Evolutionary conservation across 2,329 filamentous ascomycete species (phyloP).

Genomic region (Cryphonectria nitschkei): DNA sequence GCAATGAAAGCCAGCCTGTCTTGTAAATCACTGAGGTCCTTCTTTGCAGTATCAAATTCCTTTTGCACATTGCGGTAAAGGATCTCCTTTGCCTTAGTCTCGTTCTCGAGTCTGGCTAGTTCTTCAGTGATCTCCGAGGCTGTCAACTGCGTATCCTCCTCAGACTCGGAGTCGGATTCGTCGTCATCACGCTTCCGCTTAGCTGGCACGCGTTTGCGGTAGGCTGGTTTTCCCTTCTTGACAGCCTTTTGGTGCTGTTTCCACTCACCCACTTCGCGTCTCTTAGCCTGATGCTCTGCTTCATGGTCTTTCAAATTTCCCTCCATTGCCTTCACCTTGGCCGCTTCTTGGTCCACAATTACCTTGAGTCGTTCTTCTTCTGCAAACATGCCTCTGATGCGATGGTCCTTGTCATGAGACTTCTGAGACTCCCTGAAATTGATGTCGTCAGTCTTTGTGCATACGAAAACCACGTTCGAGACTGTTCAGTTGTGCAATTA

Average conservation of each 20-base stretch:
- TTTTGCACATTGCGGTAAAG: background rate
- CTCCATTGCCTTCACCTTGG: background rate
- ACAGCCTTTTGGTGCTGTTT: background rate
- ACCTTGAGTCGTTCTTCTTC: slow-evolving; percentile 1
- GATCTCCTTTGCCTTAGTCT: background rate
- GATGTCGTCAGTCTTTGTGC: slow-evolving; percentile 67
- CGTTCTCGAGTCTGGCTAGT: background rate
- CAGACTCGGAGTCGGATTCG: background rate
- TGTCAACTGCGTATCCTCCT: background rate
- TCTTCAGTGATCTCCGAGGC: background rate
- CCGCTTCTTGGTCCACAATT: background rate
- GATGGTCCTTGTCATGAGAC: slow-evolving; percentile 15
- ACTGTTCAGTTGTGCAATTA: background rate
- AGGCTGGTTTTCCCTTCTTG: background rate
- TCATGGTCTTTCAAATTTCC: background rate
- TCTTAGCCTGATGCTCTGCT: background rate
- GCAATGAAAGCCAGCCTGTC: background rate
- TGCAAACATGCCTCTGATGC: background rate
- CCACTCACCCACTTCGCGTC: background rate
- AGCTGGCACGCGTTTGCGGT: background rate
- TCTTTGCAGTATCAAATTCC: background rate
- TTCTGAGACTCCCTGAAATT: background rate
- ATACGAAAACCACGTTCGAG: slow-evolving; percentile 62
- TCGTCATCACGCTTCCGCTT: slow-evolving; percentile 18
- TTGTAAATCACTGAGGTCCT: background rate